These are phyloP conservation scores for Vanrija sp. DNA, from an alignment of 1,284 basidiomycete genomes.

Conservation along the genomic window DNA sequence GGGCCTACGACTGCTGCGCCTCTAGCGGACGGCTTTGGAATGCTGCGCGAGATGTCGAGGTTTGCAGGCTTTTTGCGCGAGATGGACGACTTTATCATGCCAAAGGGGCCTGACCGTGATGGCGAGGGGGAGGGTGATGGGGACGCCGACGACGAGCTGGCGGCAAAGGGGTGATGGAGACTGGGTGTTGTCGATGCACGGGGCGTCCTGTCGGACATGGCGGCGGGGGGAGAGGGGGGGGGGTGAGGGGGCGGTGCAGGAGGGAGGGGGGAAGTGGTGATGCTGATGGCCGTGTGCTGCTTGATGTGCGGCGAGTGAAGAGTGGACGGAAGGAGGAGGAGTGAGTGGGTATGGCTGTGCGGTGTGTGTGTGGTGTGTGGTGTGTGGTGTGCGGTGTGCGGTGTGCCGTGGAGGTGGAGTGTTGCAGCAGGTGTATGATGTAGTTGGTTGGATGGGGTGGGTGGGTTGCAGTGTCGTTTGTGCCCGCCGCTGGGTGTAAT, in stretches of 20 bases:
- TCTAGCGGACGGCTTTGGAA: constrained; percentile 32
- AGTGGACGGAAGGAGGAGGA: background rate
- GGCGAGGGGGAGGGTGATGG: constrained; percentile 1
- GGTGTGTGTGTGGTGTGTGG: background rate
- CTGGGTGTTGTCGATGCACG: background rate
- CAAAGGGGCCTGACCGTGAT: constrained; percentile 5
- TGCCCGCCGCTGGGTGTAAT: no score
- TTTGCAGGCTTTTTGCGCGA: constrained; percentile 47
- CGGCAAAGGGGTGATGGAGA: background rate
- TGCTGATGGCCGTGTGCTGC: no score
- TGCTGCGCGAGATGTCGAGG: constrained; percentile 42
- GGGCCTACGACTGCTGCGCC: constrained; percentile 26
- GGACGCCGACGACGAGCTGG: constrained; percentile 15
- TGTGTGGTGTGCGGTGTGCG: no score
- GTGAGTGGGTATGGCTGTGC: background rate
- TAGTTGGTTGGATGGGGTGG: no score
- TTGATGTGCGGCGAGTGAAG: no score
- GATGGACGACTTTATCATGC: constrained; percentile 30
- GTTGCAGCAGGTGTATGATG: no score
- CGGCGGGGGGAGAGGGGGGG: background rate
- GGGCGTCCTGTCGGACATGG: constrained; percentile 3
- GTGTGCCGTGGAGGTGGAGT: no score
- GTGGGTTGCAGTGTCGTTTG: no score
- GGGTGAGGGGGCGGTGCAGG: background rate
- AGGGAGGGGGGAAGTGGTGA: background rate